Base-by-base conservation (phyloP, 2,329 filamentous ascomycete genomes). In the Colletotrichum sp. region DNA sequence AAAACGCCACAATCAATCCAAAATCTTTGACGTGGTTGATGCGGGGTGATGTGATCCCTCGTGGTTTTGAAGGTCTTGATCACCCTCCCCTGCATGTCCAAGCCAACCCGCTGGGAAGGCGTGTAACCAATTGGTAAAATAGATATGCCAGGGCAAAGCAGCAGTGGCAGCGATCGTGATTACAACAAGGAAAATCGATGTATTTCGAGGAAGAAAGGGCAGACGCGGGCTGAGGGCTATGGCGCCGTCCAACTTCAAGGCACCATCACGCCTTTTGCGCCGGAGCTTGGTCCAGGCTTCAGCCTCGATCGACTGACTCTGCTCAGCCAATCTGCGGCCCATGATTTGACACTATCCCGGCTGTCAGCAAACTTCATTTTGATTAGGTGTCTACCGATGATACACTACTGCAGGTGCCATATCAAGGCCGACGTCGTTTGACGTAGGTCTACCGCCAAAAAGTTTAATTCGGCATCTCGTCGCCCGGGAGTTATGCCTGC, bases 161-260 rank as follows among this genome's bases (percentile, higher is more conserved):
- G 60, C 15, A 49, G 28, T 32, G 30, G 32, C 21, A 34, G 10
- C 39, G 24, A 16, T 21, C 18, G 9, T 30, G 21, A 30, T 62
- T 36, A 36, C 69, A 76, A 76, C 69, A 76, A 76, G 63, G 70
- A 16, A 64, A 60, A 28, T 39, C 26, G 63, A 36, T 16, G 16
- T 76, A 73, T 59, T 69, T 64, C 32, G 32, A 73, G 70, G 57
- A 73, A 55, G 62, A 16, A 72, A 59, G 69, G 72, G 69, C 60
- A 32, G 34, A 49, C 30, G 57, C 59, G 57, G 66, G 57, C 71
- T 59, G 21, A 64, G 59, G 44, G 44, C 63, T 21, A 69, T 69
- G 73, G 64, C 70, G 64, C 57, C 28, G 63, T 64, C 52, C 66
- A 36, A 57, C 69, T 76, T 64, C 57, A 64, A 64, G 63, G 63